A percentile compares a stretch with the other conserved stretches of the same genome.
Evolutionary conservation across 768 basidiomycete genomes (phyloP).

Genomic region (Royoungia palumana): DNA sequence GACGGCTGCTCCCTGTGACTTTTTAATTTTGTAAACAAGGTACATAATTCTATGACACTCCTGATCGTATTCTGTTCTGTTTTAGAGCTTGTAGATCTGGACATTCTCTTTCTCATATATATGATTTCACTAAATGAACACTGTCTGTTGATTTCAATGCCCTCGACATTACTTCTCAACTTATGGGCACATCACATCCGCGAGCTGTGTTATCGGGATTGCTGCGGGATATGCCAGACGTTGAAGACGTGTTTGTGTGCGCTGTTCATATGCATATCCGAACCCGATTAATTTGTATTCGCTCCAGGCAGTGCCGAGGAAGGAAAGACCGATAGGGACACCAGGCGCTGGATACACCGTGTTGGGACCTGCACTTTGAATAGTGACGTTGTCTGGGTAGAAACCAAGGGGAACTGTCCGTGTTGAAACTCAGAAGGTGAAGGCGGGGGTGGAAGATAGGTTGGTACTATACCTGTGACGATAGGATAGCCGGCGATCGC

Average conservation of each 20-base stretch:
- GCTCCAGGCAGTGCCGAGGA: slow-evolving; percentile 44
- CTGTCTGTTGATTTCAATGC: too few species aligned
- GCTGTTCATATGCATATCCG: slow-evolving; percentile 51
- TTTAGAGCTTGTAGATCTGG: too few species aligned
- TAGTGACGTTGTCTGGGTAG: slow-evolving; percentile 31
- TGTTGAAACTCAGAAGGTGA: not conserved
- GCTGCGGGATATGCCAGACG: slow-evolving; percentile 50
- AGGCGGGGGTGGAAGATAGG: not conserved
- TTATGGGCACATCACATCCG: slow-evolving; percentile 27
- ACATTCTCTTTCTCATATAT: too few species aligned
- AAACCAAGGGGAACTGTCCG: slow-evolving; percentile 38
- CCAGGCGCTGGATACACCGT: slow-evolving; percentile 37
- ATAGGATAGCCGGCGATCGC: slow-evolving; percentile 37
- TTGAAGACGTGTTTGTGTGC: slow-evolving; percentile 48
- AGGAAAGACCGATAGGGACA: slow-evolving; percentile 40
- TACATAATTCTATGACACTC: too few species aligned
- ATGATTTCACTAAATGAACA: too few species aligned
- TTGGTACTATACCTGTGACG: slow-evolving; percentile 24
- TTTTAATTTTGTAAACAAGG: too few species aligned
- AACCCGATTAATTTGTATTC: slow-evolving; percentile 40
- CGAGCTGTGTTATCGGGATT: slow-evolving; percentile 52
- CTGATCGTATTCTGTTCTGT: too few species aligned
- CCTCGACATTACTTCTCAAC: too few species aligned
- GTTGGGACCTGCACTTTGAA: slow-evolving; percentile 33
- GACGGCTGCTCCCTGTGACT: too few species aligned